Evolutionary conservation across 176 grass and related monocot genomes (phyloP), one percentile per base, ranked within the genome.

Genomic region (Aegilops sharonensis): DNA sequence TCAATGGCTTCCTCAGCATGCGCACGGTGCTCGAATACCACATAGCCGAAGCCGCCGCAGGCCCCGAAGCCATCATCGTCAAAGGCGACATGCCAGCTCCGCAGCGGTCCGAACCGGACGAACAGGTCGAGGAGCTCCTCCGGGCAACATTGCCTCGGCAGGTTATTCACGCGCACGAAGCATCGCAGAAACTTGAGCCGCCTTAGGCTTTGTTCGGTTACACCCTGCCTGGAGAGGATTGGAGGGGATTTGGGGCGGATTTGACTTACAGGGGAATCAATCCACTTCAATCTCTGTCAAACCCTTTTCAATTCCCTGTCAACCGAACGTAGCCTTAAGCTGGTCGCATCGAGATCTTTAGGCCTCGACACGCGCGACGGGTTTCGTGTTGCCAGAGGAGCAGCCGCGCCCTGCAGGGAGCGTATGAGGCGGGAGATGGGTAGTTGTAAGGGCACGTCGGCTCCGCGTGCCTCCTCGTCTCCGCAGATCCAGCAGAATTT

Each of bases 391-490:
- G 62, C 72, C 72, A 83, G 5, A 83, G 29, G 30, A 47, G 35
- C n/a, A 68, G 61, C 18, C 79, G 72, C 0, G 86, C 12, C 23
- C 20, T 88, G 62, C 79, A 82, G 34, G 86, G 86, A 65, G 36
- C 10, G 25, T 87, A 87, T 17, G 86, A 48, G 14, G 34, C 35
- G 15, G 86, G 80, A 21, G 45, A 82, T 9, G 70, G 86, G 23
- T 70, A 88, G 86, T 78, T 88, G 37, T 70, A 88, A 17, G 80
- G 86, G 2, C 72, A 88, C 20, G 9, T 77, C 72, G 20, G 24
- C 71, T 88, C 86, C 62, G 17, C 29, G 32, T 83, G 79, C 2
- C 56, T 68, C 48, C 43, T 68, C 79, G 0, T 87, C 79, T 59
- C 86, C 72, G n/a, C 86, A 77, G 11, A 87, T 82, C n/a, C 8